Evolutionary conservation across 345 rosid genomes (phyloP), one percentile per base, ranked within the genome.

Genomic region (Citrus sp.): DNA sequence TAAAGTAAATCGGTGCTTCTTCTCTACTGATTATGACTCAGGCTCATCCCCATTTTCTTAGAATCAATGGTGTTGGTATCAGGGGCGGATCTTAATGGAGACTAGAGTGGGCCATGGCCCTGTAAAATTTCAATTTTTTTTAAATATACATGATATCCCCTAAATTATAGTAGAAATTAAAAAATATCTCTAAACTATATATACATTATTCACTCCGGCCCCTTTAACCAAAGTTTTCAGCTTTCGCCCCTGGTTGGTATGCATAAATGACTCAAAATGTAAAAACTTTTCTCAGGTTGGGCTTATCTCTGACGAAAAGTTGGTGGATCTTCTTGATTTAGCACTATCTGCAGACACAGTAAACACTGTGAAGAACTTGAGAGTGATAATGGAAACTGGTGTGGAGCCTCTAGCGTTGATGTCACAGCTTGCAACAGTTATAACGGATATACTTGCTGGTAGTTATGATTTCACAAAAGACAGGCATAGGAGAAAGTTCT

Each of bases 301-400:
- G 71, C 93, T 97, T 73, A 87, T 97, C 63, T 92, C 94, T 75
- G 99, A 97, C 87, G 99, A 97, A 83, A 97, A 93, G 82, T 75
- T 97, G 84, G 93, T 97, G 75, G 98, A 93, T 88, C 98, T 97
- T 88, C 99, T 97, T 77, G 99, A 97, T 88, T 83, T 97, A 76
- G 99, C 99, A 70, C 83, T 97, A 86, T 97, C 99, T 49, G 99
- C 99, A 14, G 99, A 97, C 85, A 93, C 99, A 1, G 94, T 94
- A 38, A 96, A 96, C 87, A 96, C 99, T 1, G 98, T 96, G 68
- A 97, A 94, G 97, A 92, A 85, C 71, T 82, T 97, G 83, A 89
- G 99, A 77, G 82, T 80, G 79, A 89, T 97, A 86, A 93, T 97
- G 98, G 99, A 97, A 86, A 88, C 93, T 7, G 92, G 98, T 4